These are phyloP conservation scores for Elsinoe fawcettii DNA, from an alignment of 2,329 filamentous ascomycete genomes.

Conservation along the genomic window DNA sequence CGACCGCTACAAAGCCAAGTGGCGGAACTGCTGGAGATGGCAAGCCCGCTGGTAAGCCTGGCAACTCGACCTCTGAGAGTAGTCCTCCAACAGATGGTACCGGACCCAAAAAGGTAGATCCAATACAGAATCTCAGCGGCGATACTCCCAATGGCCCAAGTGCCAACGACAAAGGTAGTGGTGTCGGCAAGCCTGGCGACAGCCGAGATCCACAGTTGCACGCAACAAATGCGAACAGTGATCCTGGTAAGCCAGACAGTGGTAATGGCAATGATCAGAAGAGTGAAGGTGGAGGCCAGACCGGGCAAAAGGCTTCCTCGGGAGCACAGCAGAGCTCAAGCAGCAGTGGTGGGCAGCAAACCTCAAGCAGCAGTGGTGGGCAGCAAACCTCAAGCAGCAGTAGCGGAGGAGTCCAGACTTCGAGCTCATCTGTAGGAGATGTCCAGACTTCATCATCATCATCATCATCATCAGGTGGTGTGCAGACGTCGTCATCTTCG, in stretches of 20 bases:
- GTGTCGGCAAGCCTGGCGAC: background rate
- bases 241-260: background rate
- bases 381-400: background rate
- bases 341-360: background rate
- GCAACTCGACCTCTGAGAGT: background rate
- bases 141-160: background rate
- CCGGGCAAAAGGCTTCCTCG: background rate
- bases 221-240: background rate
- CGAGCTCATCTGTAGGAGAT: too few species aligned
- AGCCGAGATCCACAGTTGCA: background rate
- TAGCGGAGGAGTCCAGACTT: too few species aligned
- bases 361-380: background rate
- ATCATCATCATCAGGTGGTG: background rate
- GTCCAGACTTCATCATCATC: background rate
- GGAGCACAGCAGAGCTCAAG: background rate
- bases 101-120: too few species aligned
- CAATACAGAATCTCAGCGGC: background rate
- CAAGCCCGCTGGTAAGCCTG: too few species aligned
- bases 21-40: too few species aligned
- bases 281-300: background rate
- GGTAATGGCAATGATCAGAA: background rate
- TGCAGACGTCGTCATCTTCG: background rate
- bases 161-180: background rate
- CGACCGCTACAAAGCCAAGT: background rate
- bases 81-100: too few species aligned